phyloP scores from a whole-genome alignment of 495 filamentous ascomycete genomes.

The Lophiostoma macrostomum region DNA sequence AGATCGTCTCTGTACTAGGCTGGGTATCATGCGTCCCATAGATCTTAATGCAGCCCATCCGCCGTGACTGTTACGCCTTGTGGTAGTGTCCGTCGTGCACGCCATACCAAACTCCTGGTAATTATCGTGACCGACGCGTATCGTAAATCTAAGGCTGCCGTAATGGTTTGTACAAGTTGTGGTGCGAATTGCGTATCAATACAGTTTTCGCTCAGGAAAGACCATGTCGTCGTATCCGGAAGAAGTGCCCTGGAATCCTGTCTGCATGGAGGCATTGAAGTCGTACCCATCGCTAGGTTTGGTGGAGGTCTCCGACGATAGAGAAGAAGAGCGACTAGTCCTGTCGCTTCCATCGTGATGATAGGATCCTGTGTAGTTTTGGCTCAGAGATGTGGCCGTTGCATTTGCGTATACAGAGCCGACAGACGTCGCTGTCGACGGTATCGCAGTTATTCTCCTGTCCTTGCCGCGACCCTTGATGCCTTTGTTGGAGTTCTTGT shows the following conservation, averaged over 20 bases:
- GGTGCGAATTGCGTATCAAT: constrained; percentile 9
- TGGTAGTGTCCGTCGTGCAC: too few species aligned
- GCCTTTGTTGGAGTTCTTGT: constrained; percentile 93
- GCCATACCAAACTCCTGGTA: constrained; percentile 8
- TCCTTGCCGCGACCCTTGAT: constrained; percentile 92
- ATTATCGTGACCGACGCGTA: constrained; percentile 15
- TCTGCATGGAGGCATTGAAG: constrained; percentile 27
- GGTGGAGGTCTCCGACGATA: constrained; percentile 20
- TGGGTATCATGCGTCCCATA: constrained; percentile 13
- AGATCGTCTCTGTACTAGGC: constrained; percentile 26
- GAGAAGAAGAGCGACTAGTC: constrained; percentile 26
- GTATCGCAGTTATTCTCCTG: constrained; percentile 42
- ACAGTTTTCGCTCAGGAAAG: constrained; percentile 35
- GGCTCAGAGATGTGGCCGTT: constrained; percentile 8
- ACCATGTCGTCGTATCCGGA: constrained; percentile 31
- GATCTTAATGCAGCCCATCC: too few species aligned
- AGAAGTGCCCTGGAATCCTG: constrained; percentile 5
- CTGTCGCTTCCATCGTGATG: constrained; percentile 25
- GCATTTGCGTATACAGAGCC: constrained; percentile 17
- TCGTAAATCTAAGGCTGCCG: constrained; percentile 2
- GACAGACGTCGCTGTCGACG: constrained; percentile 19
- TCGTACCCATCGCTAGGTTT: constrained; percentile 27
- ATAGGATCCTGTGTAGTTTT: constrained; percentile 13
- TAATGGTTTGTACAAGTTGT: constrained; percentile 11
- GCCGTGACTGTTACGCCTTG: too few species aligned